phyloP scores from a whole-genome alignment of 1,284 basidiomycete species.

The Boletus sp. region DNA sequence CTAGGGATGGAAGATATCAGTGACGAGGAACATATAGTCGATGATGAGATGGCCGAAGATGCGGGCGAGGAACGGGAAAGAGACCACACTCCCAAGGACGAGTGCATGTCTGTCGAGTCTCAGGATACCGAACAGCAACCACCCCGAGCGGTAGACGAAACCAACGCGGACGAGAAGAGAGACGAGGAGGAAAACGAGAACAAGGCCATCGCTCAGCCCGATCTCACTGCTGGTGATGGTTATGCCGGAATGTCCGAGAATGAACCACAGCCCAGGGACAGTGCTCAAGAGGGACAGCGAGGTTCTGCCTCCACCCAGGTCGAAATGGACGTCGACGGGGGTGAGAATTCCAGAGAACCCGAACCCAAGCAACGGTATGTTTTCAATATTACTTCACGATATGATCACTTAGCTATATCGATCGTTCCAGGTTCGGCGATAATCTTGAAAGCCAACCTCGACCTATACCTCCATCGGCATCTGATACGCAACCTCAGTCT shows the following conservation, averaged over 20 bases:
- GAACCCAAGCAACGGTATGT: constrained; percentile 32
- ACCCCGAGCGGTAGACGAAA: constrained; percentile 19
- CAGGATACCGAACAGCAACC: constrained; percentile 18
- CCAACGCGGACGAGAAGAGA: constrained; percentile 23
- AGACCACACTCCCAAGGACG: constrained; percentile 17
- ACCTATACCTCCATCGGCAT: constrained; percentile 7
- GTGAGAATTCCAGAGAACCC: constrained; percentile 22
- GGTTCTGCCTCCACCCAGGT: constrained; percentile 15
- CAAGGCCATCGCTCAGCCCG: constrained; percentile 38
- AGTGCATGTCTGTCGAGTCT: constrained; percentile 21
- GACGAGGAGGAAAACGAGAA: constrained; percentile 29
- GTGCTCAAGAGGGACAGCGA: constrained; percentile 21
- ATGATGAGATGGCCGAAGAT: constrained; percentile 41
- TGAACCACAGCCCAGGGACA: constrained; percentile 17
- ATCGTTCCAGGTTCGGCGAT: constrained; percentile 9
- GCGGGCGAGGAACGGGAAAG: constrained; percentile 29
- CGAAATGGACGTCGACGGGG: constrained; percentile 21
- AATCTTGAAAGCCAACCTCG: constrained; percentile 9
- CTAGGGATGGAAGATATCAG: constrained; percentile 37
- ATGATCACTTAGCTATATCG: not conserved
- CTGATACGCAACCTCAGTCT: constrained; percentile 11
- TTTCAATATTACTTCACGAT: constrained; percentile 1
- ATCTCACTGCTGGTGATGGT: constrained; percentile 37
- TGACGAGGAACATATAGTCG: constrained; percentile 37
- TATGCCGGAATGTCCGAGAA: constrained; percentile 22